A percentile compares a stretch with the other conserved stretches of the same genome.
These are phyloP conservation scores for Dendryphion nanum DNA, from an alignment of 2,329 filamentous ascomycete genomes.

Conservation along the genomic window DNA sequence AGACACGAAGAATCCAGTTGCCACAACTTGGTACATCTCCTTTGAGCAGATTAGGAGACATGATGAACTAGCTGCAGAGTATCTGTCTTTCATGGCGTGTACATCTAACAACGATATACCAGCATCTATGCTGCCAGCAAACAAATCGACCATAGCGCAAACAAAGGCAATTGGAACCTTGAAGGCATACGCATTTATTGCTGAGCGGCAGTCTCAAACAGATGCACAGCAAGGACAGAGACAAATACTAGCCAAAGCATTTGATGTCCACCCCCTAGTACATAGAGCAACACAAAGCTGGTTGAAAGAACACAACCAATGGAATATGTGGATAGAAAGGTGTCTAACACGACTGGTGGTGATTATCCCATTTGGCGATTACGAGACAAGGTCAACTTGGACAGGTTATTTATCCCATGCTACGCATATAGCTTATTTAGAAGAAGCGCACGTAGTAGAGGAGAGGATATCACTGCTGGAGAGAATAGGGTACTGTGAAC, in stretches of 20 bases:
- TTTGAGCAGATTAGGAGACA: slow-evolving; percentile 34
- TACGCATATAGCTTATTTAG: slow-evolving; percentile 1
- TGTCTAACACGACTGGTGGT: slow-evolving; percentile 3
- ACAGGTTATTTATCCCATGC: slow-evolving; percentile 5
- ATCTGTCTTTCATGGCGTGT: slow-evolving; percentile 41
- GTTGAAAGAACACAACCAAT: slow-evolving; percentile 7
- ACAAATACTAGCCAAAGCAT: not conserved
- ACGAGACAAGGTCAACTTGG: slow-evolving; percentile 4
- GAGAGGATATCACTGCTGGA: slow-evolving; percentile 2
- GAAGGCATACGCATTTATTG: slow-evolving; percentile 11
- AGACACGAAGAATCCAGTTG: slow-evolving; percentile 39
- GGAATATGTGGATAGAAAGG: not conserved
- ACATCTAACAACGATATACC: slow-evolving; percentile 20
- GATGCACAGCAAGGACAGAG: not conserved
- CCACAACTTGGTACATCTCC: slow-evolving; percentile 42
- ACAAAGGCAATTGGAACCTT: slow-evolving; percentile 12
- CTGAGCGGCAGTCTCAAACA: not conserved
- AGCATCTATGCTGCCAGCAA: slow-evolving; percentile 5
- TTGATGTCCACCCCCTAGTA: slow-evolving; percentile 13
- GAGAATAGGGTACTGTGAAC: slow-evolving; percentile 2
- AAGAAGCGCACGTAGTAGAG: not conserved
- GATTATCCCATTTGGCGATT: slow-evolving; percentile 3
- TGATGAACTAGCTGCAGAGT: slow-evolving; percentile 27
- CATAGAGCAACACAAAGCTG: slow-evolving; percentile 34
- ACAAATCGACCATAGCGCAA: slow-evolving; percentile 7